phyloP scores from a whole-genome alignment of 1,284 basidiomycete species.

The Rhodotorula sp. region DNA sequence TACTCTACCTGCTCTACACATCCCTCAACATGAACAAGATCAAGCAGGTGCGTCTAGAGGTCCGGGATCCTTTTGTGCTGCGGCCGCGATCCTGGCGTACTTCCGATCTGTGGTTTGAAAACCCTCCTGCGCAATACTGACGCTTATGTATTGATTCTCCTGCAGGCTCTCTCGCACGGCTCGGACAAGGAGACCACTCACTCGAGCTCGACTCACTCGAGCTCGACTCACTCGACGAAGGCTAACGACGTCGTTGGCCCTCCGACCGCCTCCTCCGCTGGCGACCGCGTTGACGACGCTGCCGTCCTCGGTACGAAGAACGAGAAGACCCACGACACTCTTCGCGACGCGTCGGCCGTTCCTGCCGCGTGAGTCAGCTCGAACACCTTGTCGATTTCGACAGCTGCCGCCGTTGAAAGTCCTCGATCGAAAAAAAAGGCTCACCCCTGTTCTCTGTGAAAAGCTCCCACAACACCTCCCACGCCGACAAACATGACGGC shows the following conservation, averaged over 20 bases:
- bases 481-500: background rate
- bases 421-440: no score
- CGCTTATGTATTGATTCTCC: no score
- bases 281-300: conserved; percentile 1
- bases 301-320: background rate
- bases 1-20: background rate
- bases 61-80: background rate
- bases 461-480: background rate
- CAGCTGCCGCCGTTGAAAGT: no score
- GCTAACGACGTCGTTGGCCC: background rate
- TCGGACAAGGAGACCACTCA: background rate
- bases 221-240: background rate
- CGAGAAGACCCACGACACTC: background rate
- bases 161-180: conserved; percentile 32
- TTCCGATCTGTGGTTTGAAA: no score
- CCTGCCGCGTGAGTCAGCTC: background rate
- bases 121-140: background rate
- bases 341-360: background rate
- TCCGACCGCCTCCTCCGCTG: background rate
- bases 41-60: conserved; percentile 12
- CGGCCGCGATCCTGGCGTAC: no score
- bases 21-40: conserved; percentile 15
- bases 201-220: background rate
- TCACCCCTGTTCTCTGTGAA: background rate
- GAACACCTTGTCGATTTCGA: no score